Evolutionary conservation across 306 rosid genomes (phyloP).

Genomic region (Fagus sylvatica): DNA sequence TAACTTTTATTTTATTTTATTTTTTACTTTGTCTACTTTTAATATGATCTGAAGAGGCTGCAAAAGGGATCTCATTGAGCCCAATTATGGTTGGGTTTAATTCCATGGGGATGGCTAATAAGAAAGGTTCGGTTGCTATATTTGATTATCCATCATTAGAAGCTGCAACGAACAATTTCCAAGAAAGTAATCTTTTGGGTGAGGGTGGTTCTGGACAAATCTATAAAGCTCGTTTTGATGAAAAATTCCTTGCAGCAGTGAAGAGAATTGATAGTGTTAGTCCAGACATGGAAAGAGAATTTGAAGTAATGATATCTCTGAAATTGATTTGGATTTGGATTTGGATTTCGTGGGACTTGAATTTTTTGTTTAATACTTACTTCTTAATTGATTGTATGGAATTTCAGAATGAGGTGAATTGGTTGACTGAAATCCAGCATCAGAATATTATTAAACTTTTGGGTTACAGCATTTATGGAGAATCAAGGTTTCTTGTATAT

Average conservation of each 20-base stretch:
- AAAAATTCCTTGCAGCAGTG: slow-evolving; percentile 65
- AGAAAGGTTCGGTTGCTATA: slow-evolving; percentile 58
- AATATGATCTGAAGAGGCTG: slow-evolving; percentile 46
- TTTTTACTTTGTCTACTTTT: slow-evolving; percentile 7
- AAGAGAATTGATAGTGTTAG: slow-evolving; percentile 56
- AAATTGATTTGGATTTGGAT: slow-evolving; percentile 2
- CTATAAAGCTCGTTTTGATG: slow-evolving; percentile 70
- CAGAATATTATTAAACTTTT: slow-evolving; percentile 78
- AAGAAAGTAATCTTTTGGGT: slow-evolving; percentile 53
- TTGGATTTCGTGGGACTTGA: slow-evolving; percentile 9
- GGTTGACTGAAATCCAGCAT: slow-evolving; percentile 78
- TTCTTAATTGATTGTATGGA: slow-evolving; percentile 25
- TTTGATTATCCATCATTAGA: slow-evolving; percentile 71
- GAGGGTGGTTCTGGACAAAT: slow-evolving; percentile 60
- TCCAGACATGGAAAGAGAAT: slow-evolving; percentile 61
- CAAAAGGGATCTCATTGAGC: slow-evolving; percentile 43
- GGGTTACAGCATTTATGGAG: slow-evolving; percentile 71
- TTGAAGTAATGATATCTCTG: slow-evolving; percentile 50
- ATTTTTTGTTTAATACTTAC: slow-evolving; percentile 22
- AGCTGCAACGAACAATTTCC: slow-evolving; percentile 72
- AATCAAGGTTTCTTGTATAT: slow-evolving; percentile 75
- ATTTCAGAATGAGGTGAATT: slow-evolving; percentile 84
- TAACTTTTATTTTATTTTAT: slow-evolving; percentile 8
- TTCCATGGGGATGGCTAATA: slow-evolving; percentile 64
- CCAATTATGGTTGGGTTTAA: slow-evolving; percentile 49